Base-by-base conservation (phyloP, 129 eudicot genomes). In the Tagetes patula region DNA sequence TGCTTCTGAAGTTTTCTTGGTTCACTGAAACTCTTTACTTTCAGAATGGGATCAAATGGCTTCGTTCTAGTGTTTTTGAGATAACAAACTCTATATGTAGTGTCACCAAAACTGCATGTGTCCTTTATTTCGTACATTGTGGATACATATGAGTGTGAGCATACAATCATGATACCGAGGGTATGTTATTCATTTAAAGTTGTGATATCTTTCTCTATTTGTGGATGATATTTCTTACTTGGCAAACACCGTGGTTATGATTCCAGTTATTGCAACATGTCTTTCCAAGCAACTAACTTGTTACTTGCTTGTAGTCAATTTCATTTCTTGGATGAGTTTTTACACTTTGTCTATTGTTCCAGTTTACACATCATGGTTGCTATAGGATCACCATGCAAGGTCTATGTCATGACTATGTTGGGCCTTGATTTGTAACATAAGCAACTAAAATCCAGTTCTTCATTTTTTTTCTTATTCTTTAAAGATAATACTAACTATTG, bases 401-500 rank as follows among this genome's bases (percentile, higher is more conserved):
- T 56, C 38, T 30, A 1, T 56, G 27, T 56, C 27, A 56, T 56
- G 48, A 13, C 6, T n/a, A 11, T 31, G 5, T 30, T 27, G 31
- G 41, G 47, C 36, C n/a, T n/a, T n/a, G n/a, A n/a, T n/a, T 36
- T 73, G 48, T 45, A 38, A 49, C 32, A 70, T 11, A 74, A 82
- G 81, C 89, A 86, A 87, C 87, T 43, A 87, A 77, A 45, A 77
- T 87, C 89, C 48, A 77, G 87, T 7, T n/a, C n/a, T n/a, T n/a
- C n/a, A n/a, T n/a, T n/a, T 45, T 7, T 45, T 45, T 45, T 6
- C 9, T 45, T 8, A 1, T 45, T 45, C 12, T 7, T 50, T n/a
- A 79, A 87, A 88, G 88, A 86, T 88, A 82, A 84, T 88, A 71
- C 96, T 40, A 88, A 58, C 69, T 88, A 64, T 91, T 91, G 30